A percentile compares a stretch with the other conserved stretches of the same genome.
phyloP scores from a whole-genome alignment of 2,329 filamentous ascomycete species.

The Zymoseptoria ardabiliae region DNA sequence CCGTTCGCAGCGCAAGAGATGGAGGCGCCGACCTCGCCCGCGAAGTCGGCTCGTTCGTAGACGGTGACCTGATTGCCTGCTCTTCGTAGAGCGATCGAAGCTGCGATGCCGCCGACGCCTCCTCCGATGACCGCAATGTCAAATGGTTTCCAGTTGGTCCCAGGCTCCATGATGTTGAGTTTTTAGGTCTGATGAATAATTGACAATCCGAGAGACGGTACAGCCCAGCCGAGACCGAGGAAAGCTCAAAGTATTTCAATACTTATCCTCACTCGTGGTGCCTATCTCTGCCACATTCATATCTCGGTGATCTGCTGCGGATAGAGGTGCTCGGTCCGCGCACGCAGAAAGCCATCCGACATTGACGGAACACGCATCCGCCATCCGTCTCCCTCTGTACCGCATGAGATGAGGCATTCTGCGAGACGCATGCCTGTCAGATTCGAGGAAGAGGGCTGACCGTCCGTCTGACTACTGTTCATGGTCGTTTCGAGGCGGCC shows the following conservation, averaged over 20 bases:
- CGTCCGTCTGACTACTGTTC: not conserved
- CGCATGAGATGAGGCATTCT: not conserved
- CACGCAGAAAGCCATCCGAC: not conserved
- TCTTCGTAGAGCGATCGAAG: conserved; percentile 46
- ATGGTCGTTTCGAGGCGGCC: too few relatives aligned
- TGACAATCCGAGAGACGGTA: not conserved
- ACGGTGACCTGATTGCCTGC: conserved; percentile 52
- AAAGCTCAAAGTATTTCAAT: not conserved
- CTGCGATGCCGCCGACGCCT: conserved; percentile 48
- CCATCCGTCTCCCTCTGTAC: not conserved
- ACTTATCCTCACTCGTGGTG: not conserved
- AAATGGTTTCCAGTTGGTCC: conserved; percentile 19
- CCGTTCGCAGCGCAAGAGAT: conserved; percentile 64
- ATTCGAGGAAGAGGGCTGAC: not conserved
- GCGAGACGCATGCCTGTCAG: not conserved
- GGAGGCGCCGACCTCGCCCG: conserved; percentile 60
- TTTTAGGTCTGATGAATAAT: not conserved
- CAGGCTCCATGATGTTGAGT: conserved; percentile 10
- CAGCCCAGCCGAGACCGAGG: too few relatives aligned
- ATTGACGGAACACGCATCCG: not conserved
- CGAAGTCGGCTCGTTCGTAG: conserved; percentile 58
- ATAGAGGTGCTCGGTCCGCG: not conserved
- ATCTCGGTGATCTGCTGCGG: not conserved
- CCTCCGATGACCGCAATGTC: conserved; percentile 41
- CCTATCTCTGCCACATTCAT: not conserved